Conservation (phyloP, 2,329 filamentous ascomycete genomes). For the Trichoderma sp. region DNA sequence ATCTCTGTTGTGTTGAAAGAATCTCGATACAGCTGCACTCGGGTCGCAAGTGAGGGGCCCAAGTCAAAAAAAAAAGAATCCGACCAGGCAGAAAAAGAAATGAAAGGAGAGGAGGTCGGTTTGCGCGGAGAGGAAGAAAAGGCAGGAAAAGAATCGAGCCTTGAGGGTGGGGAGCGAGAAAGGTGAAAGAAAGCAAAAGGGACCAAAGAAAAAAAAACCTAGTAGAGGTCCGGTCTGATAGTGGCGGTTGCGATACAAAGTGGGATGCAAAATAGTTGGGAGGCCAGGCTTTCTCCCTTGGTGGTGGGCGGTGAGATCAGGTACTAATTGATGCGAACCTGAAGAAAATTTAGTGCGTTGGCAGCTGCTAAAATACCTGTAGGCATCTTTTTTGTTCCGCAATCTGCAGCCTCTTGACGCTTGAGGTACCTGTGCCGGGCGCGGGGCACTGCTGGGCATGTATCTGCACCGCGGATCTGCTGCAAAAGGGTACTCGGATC, state of each 20-base stretch:
- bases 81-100: not conserved
- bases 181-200: not conserved
- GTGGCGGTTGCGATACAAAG: constrained; percentile 12
- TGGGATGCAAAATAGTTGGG: constrained; percentile 12
- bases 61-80: constrained; percentile 1
- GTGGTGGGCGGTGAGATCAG: constrained; percentile 19
- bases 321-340: constrained; percentile 17
- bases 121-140: not conserved
- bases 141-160: not conserved
- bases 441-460: constrained; percentile 6
- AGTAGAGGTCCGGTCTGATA: not conserved
- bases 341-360: constrained; percentile 14
- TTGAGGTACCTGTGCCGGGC: constrained; percentile 11
- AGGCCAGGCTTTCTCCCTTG: constrained; percentile 2
- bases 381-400: not conserved
- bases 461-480: not conserved
- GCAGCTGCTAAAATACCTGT: not conserved
- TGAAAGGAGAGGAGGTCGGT: not conserved
- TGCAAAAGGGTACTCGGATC: constrained; percentile 13
- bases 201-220: constrained; percentile 15
- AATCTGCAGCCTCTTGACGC: not conserved
- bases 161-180: not conserved
- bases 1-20: not conserved
- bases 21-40: constrained; percentile 4
- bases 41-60: constrained; percentile 16